Percentiles rank a stretch among this genome's conserved stretches.
Conservation (phyloP, 1,284 basidiomycete genomes). For the Ceratobasidium sp. region DNA sequence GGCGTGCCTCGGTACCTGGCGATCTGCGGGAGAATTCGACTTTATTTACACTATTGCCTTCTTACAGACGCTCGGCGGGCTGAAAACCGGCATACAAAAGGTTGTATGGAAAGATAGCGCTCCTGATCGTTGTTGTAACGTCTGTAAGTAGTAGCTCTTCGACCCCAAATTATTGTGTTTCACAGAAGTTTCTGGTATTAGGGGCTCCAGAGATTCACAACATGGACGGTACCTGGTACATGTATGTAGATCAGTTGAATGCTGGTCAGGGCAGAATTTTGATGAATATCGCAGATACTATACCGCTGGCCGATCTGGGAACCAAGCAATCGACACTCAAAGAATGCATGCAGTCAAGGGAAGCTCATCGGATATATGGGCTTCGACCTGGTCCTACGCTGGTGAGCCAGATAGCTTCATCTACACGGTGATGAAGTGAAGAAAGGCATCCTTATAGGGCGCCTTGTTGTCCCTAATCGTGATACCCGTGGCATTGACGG, state of each 20-base stretch:
- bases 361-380: slow-evolving; percentile 51
- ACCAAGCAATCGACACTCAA: slow-evolving; percentile 52
- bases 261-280: too few species aligned
- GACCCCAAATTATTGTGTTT: not conserved
- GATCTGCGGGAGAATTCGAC: too few species aligned
- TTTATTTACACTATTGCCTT: too few species aligned
- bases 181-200: not conserved
- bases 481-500: slow-evolving; percentile 31
- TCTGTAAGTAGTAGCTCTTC: slow-evolving; percentile 46
- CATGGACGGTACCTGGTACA: slow-evolving; percentile 36
- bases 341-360: slow-evolving; percentile 51
- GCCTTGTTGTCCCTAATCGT: not conserved
- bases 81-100: slow-evolving; percentile 53
- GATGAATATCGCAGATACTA: too few species aligned
- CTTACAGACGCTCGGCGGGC: slow-evolving; percentile 48
- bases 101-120: slow-evolving; percentile 51
- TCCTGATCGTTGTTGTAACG: slow-evolving; percentile 47
- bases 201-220: slow-evolving; percentile 39
- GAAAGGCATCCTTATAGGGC: not conserved
- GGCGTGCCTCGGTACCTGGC: slow-evolving; percentile 50
- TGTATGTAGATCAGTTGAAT: not conserved
- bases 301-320: too few species aligned
- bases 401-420: too few species aligned
- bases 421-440: too few species aligned
- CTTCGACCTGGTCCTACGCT: slow-evolving; percentile 44